Evolutionary conservation across 2,329 filamentous ascomycete species (phyloP), one percentile per base, ranked within the genome.

Genomic region (Fusarium citri): DNA sequence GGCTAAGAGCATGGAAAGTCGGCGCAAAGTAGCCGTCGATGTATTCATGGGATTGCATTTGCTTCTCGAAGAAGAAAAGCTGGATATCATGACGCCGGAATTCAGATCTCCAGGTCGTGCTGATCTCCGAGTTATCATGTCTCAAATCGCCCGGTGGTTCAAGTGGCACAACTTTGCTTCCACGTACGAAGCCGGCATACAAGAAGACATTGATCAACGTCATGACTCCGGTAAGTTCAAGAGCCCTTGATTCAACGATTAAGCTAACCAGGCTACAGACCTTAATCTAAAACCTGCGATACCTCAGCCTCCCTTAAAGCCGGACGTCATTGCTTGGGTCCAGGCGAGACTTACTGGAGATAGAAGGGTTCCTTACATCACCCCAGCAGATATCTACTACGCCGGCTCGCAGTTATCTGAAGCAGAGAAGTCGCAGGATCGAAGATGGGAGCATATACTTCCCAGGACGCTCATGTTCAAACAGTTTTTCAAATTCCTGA

Each of bases 1-100:
- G 5, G 79, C 79, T 50, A 81, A 85, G 54, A 86, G 84, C 57
- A 82, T 86, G 40, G 87, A 88, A 59, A 84, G 85, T 51, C 86
- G 89, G 45, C 84, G 87, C 59, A 90, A 85, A 75, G 81, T 89
- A 57, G 85, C 92, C 34, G 82, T 91, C 76, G 87, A 92, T 74
- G 85, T 92, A 54, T 86, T 95, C 40, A 83, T 97, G 69, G 91
- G 88, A 1, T 83, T 99, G 15, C 96, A 99, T 80, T 84, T 98
- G 5, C 83, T 97, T n/a, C 86, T 92, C 0, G 95, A 99, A 78
- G 96, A 99, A 77, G 86, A 92, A 67, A 98, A 97, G 76, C 86
- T 99, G 3, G 89, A 93, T 65, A 87, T 90, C 7, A 83, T 85
- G 66, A 79, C 80, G 0, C 80, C 83, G 0, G 83, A 85, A 53